These are phyloP conservation scores for Trametes maxima DNA, from an alignment of 768 basidiomycete species.

Conservation along the genomic window DNA sequence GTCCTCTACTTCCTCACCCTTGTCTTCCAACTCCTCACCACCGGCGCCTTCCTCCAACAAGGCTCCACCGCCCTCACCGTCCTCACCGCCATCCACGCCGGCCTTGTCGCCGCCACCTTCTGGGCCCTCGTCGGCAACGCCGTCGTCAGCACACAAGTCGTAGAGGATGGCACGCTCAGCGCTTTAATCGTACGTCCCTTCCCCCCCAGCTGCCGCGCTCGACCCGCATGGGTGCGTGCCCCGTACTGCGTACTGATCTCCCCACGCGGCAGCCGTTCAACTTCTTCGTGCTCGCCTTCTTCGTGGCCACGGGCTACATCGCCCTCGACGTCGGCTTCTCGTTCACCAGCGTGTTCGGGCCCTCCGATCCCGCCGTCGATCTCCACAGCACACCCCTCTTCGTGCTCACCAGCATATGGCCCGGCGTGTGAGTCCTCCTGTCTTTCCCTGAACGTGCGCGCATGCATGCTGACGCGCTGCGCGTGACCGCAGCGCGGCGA, in stretches of 20 bases:
- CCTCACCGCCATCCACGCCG: conserved; percentile 80
- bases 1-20: conserved; percentile 69
- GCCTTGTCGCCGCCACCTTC: conserved; percentile 73
- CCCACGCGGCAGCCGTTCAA: conserved; percentile 56
- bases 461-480: conserved; percentile 3
- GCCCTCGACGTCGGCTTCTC: conserved; percentile 77
- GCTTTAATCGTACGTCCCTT: conserved; percentile 25
- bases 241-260: not conserved
- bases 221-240: not conserved
- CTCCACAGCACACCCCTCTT: conserved; percentile 78
- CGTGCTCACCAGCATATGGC: conserved; percentile 79
- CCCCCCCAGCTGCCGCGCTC: not conserved
- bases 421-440: conserved; percentile 57
- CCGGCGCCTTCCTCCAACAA: conserved; percentile 77
- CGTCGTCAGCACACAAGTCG: conserved; percentile 82
- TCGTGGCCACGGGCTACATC: conserved; percentile 79
- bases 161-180: conserved; percentile 86
- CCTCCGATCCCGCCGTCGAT: conserved; percentile 54
- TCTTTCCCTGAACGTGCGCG: not conserved
- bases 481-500: conserved; percentile 49
- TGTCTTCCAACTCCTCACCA: conserved; percentile 79
- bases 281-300: conserved; percentile 57
- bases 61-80: conserved; percentile 70
- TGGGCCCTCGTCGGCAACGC: conserved; percentile 80
- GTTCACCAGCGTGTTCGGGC: conserved; percentile 63